These are phyloP conservation scores for Tardiomyces blankii DNA, from an alignment of 1,139 yeast genomes.

Conservation along the genomic window DNA sequence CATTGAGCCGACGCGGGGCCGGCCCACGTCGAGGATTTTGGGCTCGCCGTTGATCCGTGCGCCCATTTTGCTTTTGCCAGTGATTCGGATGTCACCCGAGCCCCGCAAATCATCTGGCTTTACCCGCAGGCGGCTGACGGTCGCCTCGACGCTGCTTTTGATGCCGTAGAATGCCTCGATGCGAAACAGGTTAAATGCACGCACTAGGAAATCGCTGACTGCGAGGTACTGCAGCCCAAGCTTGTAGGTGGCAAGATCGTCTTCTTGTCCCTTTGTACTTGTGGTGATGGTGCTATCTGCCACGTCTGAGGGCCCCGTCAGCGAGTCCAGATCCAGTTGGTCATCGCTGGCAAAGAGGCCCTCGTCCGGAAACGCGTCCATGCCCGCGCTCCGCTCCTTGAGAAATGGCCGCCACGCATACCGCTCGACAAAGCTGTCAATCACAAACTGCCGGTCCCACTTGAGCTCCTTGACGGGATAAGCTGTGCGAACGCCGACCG, in stretches of 20 bases:
- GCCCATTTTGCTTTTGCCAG: neutral
- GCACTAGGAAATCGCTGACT: conserved; percentile 24
- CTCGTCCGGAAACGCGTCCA: conserved; percentile 13
- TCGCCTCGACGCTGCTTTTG: conserved; percentile 17
- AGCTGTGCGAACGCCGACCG: conserved; percentile 8
- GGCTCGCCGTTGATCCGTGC: neutral
- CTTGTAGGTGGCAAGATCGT: conserved; percentile 13
- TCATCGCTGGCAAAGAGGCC: conserved; percentile 4
- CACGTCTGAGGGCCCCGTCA: conserved; percentile 2
- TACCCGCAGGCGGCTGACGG: conserved; percentile 15
- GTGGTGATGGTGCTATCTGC: no score
- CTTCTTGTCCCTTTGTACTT: conserved; percentile 1
- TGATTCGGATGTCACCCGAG: neutral
- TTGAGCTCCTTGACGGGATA: conserved; percentile 5
- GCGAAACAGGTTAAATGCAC: conserved; percentile 18
- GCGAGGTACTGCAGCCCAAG: conserved; percentile 26
- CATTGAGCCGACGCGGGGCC: conserved; percentile 10
- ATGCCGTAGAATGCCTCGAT: conserved; percentile 16
- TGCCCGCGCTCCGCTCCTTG: conserved; percentile 3
- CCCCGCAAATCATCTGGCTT: neutral
- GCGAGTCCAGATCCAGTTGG: conserved; percentile 1
- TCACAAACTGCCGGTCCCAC: conserved; percentile 6
- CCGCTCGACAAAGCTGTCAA: conserved; percentile 12
- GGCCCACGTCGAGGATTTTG: neutral
- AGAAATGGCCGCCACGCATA: conserved; percentile 8